Percentiles rank a stretch among this genome's conserved stretches.
Conservation (phyloP, 768 basidiomycete species). For the Mycena polygramma region DNA sequence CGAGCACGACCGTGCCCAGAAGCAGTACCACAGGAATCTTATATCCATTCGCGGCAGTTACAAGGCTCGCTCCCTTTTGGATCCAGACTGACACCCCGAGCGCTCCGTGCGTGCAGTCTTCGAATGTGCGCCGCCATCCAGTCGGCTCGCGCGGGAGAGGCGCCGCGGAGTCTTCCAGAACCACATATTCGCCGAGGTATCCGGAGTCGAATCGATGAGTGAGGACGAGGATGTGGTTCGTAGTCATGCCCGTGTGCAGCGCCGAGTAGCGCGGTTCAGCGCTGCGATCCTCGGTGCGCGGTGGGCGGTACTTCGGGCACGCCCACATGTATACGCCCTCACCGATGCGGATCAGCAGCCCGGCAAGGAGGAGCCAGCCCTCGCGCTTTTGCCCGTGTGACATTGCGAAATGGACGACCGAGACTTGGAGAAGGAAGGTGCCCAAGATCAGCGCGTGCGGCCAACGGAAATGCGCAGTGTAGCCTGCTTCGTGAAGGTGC, state of each 20-base stretch:
- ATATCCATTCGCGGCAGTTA: neutral
- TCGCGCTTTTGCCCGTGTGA: neutral
- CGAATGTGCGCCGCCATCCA: neutral
- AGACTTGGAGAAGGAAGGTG: neutral
- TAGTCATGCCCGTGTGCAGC: conserved; percentile 9
- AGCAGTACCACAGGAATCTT: conserved; percentile 9
- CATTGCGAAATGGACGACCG: neutral
- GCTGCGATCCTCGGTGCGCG: neutral
- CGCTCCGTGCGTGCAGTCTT: neutral
- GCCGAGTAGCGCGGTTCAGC: neutral
- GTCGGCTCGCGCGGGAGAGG: neutral
- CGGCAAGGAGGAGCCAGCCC: neutral
- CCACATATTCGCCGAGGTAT: neutral
- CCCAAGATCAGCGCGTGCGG: neutral
- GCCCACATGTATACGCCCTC: neutral
- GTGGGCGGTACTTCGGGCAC: neutral
- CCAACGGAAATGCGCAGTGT: neutral
- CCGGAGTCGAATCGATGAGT: neutral
- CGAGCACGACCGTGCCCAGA: neutral
- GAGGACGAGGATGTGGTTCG: neutral
- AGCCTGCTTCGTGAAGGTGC: conserved; percentile 3
- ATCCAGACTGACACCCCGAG: neutral
- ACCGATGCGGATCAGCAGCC: neutral
- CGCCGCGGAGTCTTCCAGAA: neutral
- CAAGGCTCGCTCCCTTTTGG: neutral